Percentiles rank a stretch among this genome's conserved stretches.
phyloP scores from a whole-genome alignment of 345 rosid species.

The Corchorus olitorius region DNA sequence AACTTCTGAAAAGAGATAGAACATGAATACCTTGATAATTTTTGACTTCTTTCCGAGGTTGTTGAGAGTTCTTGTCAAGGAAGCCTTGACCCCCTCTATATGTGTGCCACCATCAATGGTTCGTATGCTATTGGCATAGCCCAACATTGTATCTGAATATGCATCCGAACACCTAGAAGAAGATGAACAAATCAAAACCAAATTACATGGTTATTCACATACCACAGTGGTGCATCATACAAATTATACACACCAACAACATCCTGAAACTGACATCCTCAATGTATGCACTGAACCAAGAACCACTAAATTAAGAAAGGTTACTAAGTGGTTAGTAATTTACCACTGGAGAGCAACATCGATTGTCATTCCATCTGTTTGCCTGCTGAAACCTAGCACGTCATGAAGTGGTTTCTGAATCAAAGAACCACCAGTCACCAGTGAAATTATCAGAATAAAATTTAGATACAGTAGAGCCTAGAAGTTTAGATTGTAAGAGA shows the following conservation, averaged over 20 bases:
- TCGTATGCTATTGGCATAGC: conserved; percentile 96
- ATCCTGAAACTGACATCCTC: not conserved
- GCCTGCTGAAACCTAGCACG: conserved; percentile 73
- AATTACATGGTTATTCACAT: conserved; percentile 13
- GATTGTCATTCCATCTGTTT: conserved; percentile 63
- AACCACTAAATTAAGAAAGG: not conserved
- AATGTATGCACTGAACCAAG: not conserved
- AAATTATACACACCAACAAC: not conserved
- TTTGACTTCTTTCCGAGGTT: conserved; percentile 87
- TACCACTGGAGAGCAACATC: conserved; percentile 97
- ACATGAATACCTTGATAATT: conserved; percentile 65
- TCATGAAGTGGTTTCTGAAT: conserved; percentile 82
- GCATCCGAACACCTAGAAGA: conserved; percentile 90
- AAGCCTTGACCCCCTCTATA: conserved; percentile 88
- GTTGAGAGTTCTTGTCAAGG: conserved; percentile 89
- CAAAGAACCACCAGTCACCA: conserved; percentile 40
- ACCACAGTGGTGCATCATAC: not conserved
- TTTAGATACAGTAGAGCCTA: not conserved
- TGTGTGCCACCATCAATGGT: conserved; percentile 98
- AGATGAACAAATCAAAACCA: conserved; percentile 25
- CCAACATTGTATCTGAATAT: conserved; percentile 92
- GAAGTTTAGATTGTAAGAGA: not conserved
- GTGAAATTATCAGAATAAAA: conserved; percentile 16
- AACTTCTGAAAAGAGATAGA: not conserved
- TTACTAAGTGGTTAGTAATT: conserved; percentile 7